A percentile compares a stretch with the other conserved stretches of the same genome.
These are phyloP conservation scores for Ophiostoma piceae DNA, from an alignment of 2,329 filamentous ascomycete genomes.

Conservation along the genomic window DNA sequence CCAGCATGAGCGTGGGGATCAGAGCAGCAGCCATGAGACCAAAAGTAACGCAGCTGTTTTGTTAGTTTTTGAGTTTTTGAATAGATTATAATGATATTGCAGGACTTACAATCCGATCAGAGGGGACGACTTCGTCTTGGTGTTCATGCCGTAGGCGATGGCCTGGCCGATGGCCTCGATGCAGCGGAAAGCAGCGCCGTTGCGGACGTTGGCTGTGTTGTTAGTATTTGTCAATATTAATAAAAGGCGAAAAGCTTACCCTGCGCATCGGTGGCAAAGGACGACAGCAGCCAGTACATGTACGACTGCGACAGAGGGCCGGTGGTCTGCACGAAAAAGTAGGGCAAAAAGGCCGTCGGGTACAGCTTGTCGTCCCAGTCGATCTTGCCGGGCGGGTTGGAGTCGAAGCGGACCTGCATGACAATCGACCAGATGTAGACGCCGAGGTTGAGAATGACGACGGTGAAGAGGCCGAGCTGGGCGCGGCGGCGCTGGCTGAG, in stretches of 20 bases:
- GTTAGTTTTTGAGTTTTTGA: background rate
- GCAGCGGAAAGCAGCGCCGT: conserved; percentile 5
- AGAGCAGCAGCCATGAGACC: background rate
- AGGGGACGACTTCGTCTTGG: background rate
- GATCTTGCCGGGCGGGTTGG: background rate
- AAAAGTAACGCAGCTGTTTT: background rate
- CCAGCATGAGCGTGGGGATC: background rate
- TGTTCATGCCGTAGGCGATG: conserved; percentile 8
- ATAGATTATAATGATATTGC: no score
- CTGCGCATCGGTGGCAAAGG: background rate
- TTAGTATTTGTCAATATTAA: no score
- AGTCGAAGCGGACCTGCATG: background rate
- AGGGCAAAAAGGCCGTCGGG: background rate
- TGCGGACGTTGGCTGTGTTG: background rate
- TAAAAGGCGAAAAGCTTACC: no score
- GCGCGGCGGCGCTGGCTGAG: background rate
- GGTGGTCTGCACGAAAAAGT: background rate
- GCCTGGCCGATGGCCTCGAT: background rate
- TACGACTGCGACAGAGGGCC: conserved; percentile 1
- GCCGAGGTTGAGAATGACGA: conserved; percentile 9
- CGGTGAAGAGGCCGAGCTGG: background rate
- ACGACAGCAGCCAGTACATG: conserved; percentile 2
- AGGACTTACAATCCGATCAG: background rate
- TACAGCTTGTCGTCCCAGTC: background rate
- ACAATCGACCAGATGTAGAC: background rate